Evolutionary conservation across 306 rosid genomes (phyloP).

Genomic region (Castanea mollissima): DNA sequence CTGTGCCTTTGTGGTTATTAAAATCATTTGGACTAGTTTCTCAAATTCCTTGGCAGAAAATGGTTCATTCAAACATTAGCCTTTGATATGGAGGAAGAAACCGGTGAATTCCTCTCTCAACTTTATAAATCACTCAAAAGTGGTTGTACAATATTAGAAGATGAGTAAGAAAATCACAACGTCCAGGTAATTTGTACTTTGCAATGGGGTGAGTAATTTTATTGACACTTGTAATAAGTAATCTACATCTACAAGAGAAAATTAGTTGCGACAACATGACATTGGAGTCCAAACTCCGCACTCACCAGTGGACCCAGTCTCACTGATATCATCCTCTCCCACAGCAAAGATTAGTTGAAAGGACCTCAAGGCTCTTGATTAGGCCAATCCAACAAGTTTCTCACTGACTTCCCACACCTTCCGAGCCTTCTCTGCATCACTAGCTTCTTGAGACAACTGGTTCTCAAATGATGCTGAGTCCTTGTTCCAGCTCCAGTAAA

Average conservation of each 20-base stretch:
- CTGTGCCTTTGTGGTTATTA: too few relatives aligned
- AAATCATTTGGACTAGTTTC: not conserved
- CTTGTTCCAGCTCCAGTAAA: slow-evolving; percentile 99
- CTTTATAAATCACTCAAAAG: not conserved
- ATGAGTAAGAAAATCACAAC: not conserved
- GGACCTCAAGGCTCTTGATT: slow-evolving; percentile 16
- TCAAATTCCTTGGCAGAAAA: not conserved
- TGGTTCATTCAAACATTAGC: not conserved
- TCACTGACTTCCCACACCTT: slow-evolving; percentile 94
- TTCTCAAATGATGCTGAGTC: slow-evolving; percentile 91
- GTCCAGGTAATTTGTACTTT: slow-evolving; percentile 11
- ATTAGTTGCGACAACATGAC: slow-evolving; percentile 30
- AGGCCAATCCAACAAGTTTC: slow-evolving; percentile 93
- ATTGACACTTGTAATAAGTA: slow-evolving; percentile 32
- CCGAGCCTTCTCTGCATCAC: slow-evolving; percentile 82
- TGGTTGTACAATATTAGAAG: not conserved
- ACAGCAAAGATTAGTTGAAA: slow-evolving; percentile 8
- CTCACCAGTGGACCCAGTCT: slow-evolving; percentile 15
- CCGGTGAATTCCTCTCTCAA: not conserved
- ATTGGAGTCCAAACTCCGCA: slow-evolving; percentile 21
- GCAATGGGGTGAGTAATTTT: slow-evolving; percentile 37
- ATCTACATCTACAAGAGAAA: slow-evolving; percentile 38
- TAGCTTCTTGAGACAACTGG: slow-evolving; percentile 87
- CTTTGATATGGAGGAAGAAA: not conserved
- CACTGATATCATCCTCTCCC: slow-evolving; percentile 24